Evolutionary conservation across 768 basidiomycete genomes (phyloP), one percentile per base, ranked within the genome.

Genomic region (Suillus hirtellus): DNA sequence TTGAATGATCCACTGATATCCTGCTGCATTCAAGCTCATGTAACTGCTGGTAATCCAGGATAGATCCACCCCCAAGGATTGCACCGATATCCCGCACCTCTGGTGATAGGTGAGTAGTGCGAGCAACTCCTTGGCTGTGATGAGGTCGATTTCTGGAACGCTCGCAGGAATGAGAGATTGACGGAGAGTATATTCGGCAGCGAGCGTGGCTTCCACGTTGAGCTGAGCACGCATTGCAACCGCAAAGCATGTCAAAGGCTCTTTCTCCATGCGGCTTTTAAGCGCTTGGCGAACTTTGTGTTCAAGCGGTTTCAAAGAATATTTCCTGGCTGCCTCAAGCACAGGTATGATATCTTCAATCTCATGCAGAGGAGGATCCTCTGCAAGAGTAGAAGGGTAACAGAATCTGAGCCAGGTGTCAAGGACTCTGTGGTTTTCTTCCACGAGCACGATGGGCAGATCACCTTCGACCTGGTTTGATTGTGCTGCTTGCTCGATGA

Each of bases 221-320:
- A 72, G 61, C 21, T 66, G 46, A 40, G 69, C 72, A 15, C 65
- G 67, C 49, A 68, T 60, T 19, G 72, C 70, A 21, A 76, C 64
- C 17, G 75, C 74, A 59, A 70, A 76, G 6, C 67, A 64, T 10
- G 65, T 65, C 27, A 75, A 27, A 5, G 75, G 67, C 34, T 68
- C 67, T 53, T 60, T 56, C 7, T 68, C 61, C 38, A 64, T 15
- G 31, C 63, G 66, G 52, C 61, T 44, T 38, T 42, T 43, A 31
- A 74, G 65, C 38, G 63, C 63, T 8, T 68, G 60, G 8, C 65
- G 64, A 42, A 73, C 60, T 42, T 60, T 63, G 15, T 59, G 60
- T 35, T 61, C 60, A 15, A 61, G 53, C 24, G 54, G 12, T 34
- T 61, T 27, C 60, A 61, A 40, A 21, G 60, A 35, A 55, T 61